Percentiles rank a stretch among this genome's conserved stretches.
Evolutionary conservation across 2,329 filamentous ascomycete species (phyloP).

Genomic region (Penicillium concentricum): DNA sequence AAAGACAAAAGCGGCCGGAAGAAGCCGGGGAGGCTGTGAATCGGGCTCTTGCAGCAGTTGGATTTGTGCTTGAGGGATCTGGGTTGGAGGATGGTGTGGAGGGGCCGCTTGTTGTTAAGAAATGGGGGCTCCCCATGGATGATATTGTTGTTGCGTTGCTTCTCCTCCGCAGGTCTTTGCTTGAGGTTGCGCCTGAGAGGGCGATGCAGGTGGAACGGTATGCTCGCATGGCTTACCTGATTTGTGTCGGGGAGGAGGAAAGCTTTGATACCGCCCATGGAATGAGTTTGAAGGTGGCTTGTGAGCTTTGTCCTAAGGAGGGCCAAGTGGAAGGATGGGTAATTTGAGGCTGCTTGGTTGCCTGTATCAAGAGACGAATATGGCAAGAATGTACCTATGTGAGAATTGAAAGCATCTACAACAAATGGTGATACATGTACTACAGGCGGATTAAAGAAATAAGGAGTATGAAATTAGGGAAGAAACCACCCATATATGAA

Average conservation of each 20-base stretch:
- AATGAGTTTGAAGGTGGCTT: background rate
- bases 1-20: background rate
- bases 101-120: conserved; percentile 1
- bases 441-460: background rate
- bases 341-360: background rate
- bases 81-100: background rate
- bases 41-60: background rate
- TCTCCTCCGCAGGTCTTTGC: conserved; percentile 27
- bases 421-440: background rate
- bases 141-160: conserved; percentile 30
- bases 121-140: conserved; percentile 33
- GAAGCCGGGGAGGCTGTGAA: background rate
- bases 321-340: background rate
- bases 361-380: background rate
- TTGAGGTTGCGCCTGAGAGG: conserved; percentile 14
- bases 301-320: background rate
- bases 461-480: background rate
- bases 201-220: conserved; percentile 28
- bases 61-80: background rate
- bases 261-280: conserved; percentile 27
- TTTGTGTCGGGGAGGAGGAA: conserved; percentile 37
- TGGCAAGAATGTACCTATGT: background rate
- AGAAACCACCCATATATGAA: background rate
- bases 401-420: background rate
- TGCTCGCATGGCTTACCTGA: conserved; percentile 32